Evolutionary conservation across 768 basidiomycete species (phyloP).

Genomic region (Stropharia rugosoannulata): DNA sequence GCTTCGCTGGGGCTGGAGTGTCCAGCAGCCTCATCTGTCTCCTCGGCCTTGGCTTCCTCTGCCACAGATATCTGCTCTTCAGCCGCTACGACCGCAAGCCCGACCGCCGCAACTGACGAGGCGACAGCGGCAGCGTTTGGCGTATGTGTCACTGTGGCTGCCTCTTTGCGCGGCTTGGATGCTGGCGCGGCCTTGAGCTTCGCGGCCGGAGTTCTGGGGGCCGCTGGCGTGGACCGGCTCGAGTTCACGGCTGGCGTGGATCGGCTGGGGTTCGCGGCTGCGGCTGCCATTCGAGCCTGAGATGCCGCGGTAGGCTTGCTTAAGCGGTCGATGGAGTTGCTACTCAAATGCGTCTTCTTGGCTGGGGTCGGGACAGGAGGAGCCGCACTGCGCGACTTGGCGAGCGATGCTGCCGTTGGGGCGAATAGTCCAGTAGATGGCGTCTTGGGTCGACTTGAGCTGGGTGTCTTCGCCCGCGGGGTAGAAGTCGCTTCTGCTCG

Average conservation of each 20-base stretch:
- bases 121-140: neutral
- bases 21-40: neutral
- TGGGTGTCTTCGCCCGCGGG: constrained; percentile 25
- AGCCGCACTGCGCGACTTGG: constrained; percentile 57
- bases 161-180: constrained; percentile 12
- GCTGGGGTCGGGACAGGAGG: constrained; percentile 44
- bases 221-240: constrained; percentile 7
- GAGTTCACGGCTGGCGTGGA: constrained; percentile 23
- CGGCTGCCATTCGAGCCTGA: constrained; percentile 58
- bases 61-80: constrained; percentile 12
- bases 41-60: constrained; percentile 5
- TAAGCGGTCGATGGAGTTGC: constrained; percentile 59
- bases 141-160: neutral
- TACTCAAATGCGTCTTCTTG: constrained; percentile 55
- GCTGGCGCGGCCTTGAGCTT: constrained; percentile 22
- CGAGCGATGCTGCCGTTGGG: constrained; percentile 82
- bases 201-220: constrained; percentile 16
- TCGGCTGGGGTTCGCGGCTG: constrained; percentile 20
- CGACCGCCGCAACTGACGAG: constrained; percentile 21
- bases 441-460: constrained; percentile 52
- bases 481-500: constrained; percentile 25
- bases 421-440: constrained; percentile 72
- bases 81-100: constrained; percentile 11
- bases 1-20: neutral
- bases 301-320: constrained; percentile 86